Percentiles rank a stretch among this genome's conserved stretches.
Conservation (phyloP, 257 asterid genomes). For the Handroanthus guayacan region DNA sequence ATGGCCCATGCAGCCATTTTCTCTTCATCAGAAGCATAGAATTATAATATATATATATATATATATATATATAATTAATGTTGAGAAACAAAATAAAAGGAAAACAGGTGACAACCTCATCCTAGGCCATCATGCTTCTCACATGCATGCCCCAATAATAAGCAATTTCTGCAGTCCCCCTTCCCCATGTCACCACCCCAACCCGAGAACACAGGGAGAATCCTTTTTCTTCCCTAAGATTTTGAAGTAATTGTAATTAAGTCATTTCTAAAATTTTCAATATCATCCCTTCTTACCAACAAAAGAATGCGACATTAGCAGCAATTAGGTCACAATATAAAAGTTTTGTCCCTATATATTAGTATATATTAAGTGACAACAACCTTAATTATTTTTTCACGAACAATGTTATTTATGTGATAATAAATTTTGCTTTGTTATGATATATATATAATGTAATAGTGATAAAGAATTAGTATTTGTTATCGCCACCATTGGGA, state of each 20-base stretch:
- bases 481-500: no score
- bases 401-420: no score
- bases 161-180: slow-evolving; percentile 37
- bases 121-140: slow-evolving; percentile 58
- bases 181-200: slow-evolving; percentile 14
- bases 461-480: no score
- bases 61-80: background rate
- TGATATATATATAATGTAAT: no score
- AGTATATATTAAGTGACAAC: no score
- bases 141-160: slow-evolving; percentile 55
- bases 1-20: slow-evolving; percentile 23
- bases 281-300: background rate
- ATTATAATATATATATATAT: background rate
- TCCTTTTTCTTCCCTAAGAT: background rate
- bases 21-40: background rate
- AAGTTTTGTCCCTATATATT: no score
- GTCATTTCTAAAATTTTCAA: background rate
- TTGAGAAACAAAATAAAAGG: background rate
- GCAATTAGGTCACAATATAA: no score
- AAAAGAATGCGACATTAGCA: no score
- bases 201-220: background rate
- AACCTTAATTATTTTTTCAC: no score
- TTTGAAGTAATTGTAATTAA: background rate
- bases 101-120: slow-evolving; percentile 38
- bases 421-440: no score